phyloP scores from a whole-genome alignment of 2,329 filamentous ascomycete species.

The Epichloe festucae region DNA sequence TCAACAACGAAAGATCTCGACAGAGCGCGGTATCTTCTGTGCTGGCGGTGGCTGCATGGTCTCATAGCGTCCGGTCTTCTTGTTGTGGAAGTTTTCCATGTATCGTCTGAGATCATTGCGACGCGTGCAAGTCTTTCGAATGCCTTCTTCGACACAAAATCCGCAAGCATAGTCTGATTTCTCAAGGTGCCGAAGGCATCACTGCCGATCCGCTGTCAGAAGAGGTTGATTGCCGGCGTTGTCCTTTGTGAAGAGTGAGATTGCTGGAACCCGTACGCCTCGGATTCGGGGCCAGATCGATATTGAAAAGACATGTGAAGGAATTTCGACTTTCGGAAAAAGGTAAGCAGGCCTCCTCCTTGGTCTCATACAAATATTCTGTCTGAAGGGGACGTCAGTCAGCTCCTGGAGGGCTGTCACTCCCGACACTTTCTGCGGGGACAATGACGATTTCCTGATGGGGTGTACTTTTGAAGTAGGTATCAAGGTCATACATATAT shows the following conservation, averaged over 20 bases:
- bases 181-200: slow-evolving; percentile 7
- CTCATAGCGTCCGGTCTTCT: slow-evolving; percentile 1
- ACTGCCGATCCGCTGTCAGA: not conserved
- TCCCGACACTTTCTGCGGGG: not conserved
- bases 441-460: not conserved
- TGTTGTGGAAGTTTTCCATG: slow-evolving; percentile 35
- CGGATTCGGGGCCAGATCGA: not conserved
- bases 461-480: not conserved
- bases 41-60: no score
- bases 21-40: no score
- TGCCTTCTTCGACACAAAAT: slow-evolving; percentile 24
- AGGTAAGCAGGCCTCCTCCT: no score
- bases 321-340: no score
- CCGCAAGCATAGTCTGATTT: slow-evolving; percentile 11
- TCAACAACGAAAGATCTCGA: not conserved
- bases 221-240: not conserved
- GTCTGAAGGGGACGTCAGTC: no score
- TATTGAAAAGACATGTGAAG: not conserved
- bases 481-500: not conserved
- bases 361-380: no score
- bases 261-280: not conserved
- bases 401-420: not conserved
- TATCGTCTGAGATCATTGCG: slow-evolving; percentile 34
- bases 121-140: slow-evolving; percentile 5
- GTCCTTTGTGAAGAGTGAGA: not conserved